Percentiles rank a stretch among this genome's conserved stretches.
These are phyloP conservation scores for Mycena indigotica DNA, from an alignment of 768 basidiomycete genomes.

Conservation along the genomic window DNA sequence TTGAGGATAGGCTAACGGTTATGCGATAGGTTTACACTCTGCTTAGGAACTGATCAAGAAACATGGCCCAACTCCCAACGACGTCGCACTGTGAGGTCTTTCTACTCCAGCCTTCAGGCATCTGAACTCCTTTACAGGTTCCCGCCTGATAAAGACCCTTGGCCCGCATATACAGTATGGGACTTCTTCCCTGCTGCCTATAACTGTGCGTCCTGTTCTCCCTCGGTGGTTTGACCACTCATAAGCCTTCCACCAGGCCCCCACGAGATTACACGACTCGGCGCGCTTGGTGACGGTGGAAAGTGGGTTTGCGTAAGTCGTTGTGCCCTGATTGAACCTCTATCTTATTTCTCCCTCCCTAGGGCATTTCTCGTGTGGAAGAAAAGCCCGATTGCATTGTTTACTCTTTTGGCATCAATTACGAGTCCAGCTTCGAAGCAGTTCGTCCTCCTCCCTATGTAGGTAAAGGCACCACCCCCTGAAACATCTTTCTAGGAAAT, in stretches of 20 bases:
- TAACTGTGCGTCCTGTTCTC: no score
- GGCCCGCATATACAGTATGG: conserved; percentile 64
- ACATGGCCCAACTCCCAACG: conserved; percentile 54
- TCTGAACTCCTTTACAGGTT: conserved; percentile 41
- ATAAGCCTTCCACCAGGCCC: no score
- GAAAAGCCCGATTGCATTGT: conserved; percentile 59
- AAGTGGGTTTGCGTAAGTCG: conserved; percentile 32
- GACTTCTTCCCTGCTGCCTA: conserved; percentile 56
- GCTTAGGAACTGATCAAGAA: conserved; percentile 47
- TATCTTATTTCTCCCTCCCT: conserved; percentile 46
- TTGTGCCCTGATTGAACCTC: no score
- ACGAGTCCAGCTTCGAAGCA: conserved; percentile 66
- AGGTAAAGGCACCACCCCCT: no score
- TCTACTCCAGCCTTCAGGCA: conserved; percentile 3
- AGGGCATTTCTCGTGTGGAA: conserved; percentile 58
- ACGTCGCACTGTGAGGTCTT: conserved; percentile 47
- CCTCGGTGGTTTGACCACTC: no score
- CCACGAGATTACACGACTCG: conserved; percentile 49
- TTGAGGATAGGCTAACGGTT: not conserved
- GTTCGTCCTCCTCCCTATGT: no score
- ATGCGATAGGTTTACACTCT: not conserved
- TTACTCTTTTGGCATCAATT: conserved; percentile 64
- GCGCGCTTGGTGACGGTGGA: conserved; percentile 66
- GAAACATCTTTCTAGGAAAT: no score
- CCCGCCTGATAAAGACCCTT: conserved; percentile 53